Evolutionary conservation across 805 yeast genomes (phyloP).

Genomic region (Schwanniomyces pseudopolymorphus): DNA sequence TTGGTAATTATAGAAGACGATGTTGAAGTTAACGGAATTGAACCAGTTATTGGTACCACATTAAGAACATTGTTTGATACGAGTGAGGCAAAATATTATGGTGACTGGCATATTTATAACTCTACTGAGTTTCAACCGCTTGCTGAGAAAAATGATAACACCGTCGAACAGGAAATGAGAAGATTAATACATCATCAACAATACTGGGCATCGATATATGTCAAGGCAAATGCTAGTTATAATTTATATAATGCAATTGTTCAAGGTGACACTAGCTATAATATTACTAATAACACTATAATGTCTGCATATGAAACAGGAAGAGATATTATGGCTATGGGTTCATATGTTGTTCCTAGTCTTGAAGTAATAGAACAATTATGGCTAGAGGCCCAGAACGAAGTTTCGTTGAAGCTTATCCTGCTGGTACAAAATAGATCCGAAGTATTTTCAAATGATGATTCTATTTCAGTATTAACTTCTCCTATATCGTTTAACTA

Average conservation of each 20-base stretch:
- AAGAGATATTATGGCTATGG: conserved; percentile 55
- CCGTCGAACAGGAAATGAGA: conserved; percentile 38
- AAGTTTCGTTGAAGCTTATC: conserved; percentile 20
- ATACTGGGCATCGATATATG: conserved; percentile 65
- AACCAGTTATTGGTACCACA: conserved; percentile 52
- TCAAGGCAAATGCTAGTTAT: conserved; percentile 47
- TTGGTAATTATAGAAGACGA: conserved; percentile 39
- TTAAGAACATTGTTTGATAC: conserved; percentile 25
- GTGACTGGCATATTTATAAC: conserved; percentile 38
- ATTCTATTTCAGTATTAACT: conserved; percentile 21
- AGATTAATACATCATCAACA: conserved; percentile 51
- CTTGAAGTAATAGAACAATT: conserved; percentile 34
- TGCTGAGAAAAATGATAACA: conserved; percentile 27
- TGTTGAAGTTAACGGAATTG: conserved; percentile 20
- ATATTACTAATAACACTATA: conserved; percentile 29
- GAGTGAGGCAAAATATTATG: conserved; percentile 20
- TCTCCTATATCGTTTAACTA: conserved; percentile 33
- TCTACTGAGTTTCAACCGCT: conserved; percentile 22
- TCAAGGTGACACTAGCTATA: conserved; percentile 27
- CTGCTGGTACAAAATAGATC: conserved; percentile 13
- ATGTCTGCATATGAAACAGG: conserved; percentile 59
- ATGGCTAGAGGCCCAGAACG: conserved; percentile 25
- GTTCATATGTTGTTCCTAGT: conserved; percentile 40
- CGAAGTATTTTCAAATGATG: conserved; percentile 9
- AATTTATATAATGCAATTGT: conserved; percentile 40